Base-by-base conservation (phyloP, 192 early-diverging fungal genomes). In the Rhizophagus sp. region DNA sequence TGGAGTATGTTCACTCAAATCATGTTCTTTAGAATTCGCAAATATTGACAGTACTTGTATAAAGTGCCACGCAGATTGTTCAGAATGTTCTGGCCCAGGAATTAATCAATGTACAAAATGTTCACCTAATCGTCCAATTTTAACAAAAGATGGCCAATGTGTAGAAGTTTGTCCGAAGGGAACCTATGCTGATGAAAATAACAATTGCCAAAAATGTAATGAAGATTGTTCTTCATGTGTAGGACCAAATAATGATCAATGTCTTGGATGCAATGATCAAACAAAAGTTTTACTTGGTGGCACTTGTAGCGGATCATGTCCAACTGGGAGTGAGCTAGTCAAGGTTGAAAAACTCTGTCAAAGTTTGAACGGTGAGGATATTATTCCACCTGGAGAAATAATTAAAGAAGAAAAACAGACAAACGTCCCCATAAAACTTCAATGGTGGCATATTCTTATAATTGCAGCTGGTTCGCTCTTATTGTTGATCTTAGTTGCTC, bases 71-170 rank as follows among this genome's bases (percentile, higher is more conserved):
- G 15, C 52, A 4, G 78, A 79, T 62, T 79, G 78, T 79, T 5
- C 19, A 49, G 78, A 79, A 57, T 79, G 78, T 62, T 41, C 44
- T 7, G 78, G 78, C 24, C 67, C 49, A 13, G 67, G 10, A 8
- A 24, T 79, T 1, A 57, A 70, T 71, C 78, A 79, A 44, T 79
- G 78, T 19, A 79, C 33, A 15, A 79, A 79, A 79, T 79, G 78
- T 71, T 68, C 78, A 52, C 50, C 67, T 15, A 62, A 69, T 62
- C 66, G 78, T 57, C 78, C 78, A 62, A 71, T 71, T 30, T 15
- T 79, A 36, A 68, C 27, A 3, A 49, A 65, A 30, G 67, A 62
- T 34, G 24, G 61, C 8, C 78, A 79, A 70, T 79, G 78, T 27
- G 19, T 79, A 25, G 78, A 79, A 79, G 30, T 47, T n/a, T 79